Percentiles rank a stretch among this genome's conserved stretches.
phyloP scores from a whole-genome alignment of 352 stramenopile genomes.

The Globisporangium cederbergense region DNA sequence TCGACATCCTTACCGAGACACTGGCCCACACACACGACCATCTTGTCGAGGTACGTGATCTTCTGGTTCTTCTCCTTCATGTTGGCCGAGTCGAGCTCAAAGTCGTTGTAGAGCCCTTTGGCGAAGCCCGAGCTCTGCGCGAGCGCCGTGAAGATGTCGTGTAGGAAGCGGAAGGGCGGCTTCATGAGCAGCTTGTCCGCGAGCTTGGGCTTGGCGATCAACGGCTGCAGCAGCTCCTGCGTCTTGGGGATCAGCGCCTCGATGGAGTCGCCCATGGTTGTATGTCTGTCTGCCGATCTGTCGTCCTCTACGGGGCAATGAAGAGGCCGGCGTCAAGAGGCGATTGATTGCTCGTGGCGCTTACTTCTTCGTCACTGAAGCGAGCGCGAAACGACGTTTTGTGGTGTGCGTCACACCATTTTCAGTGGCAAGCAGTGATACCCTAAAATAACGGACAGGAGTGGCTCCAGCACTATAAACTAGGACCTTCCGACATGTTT shows the following conservation, averaged over 20 bases:
- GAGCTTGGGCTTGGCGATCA: constrained; percentile 94
- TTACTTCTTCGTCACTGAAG: neutral
- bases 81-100: constrained; percentile 73
- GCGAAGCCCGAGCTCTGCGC: constrained; percentile 84
- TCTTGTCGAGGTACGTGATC: constrained; percentile 83
- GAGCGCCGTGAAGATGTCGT: constrained; percentile 92
- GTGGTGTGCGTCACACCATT: neutral
- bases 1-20: constrained; percentile 64
- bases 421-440: neutral
- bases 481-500: too few species aligned
- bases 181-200: constrained; percentile 94
- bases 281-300: neutral
- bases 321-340: too few species aligned
- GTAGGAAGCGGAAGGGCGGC: constrained; percentile 95
- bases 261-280: constrained; percentile 51
- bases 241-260: constrained; percentile 72
- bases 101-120: constrained; percentile 78
- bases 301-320: neutral
- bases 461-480: too few species aligned
- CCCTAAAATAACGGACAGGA: too few species aligned
- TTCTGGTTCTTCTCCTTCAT: constrained; percentile 88
- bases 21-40: constrained; percentile 75
- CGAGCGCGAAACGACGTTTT: constrained; percentile 9
- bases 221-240: constrained; percentile 80
- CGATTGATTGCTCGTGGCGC: neutral